Percentiles rank a stretch among this genome's conserved stretches.
These are phyloP conservation scores for Rickenella mellea DNA, from an alignment of 768 basidiomycete genomes.

Conservation along the genomic window DNA sequence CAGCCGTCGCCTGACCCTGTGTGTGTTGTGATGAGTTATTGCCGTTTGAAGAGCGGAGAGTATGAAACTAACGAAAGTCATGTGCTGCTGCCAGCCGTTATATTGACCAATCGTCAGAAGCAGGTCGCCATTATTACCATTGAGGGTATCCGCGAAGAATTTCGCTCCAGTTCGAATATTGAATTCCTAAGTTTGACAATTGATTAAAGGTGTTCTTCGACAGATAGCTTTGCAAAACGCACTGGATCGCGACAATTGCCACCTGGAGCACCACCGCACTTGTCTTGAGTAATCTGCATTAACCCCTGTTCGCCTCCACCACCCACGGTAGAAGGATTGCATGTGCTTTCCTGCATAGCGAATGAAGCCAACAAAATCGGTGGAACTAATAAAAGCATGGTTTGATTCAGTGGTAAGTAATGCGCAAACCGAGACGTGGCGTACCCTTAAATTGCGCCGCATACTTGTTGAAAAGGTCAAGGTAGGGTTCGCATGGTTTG, in stretches of 20 bases:
- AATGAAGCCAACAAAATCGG: slow-evolving; percentile 76
- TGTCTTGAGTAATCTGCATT: slow-evolving; percentile 78
- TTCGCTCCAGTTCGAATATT: slow-evolving; percentile 62
- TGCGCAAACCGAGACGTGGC: slow-evolving; percentile 13
- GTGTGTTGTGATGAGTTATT: neutral
- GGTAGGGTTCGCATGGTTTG: slow-evolving; percentile 41
- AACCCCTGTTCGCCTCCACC: slow-evolving; percentile 77
- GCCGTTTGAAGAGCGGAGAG: neutral
- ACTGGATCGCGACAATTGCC: slow-evolving; percentile 33
- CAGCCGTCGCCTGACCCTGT: slow-evolving; percentile 49
- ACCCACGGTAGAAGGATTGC: slow-evolving; percentile 58
- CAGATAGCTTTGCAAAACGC: slow-evolving; percentile 7
- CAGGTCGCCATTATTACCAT: slow-evolving; percentile 40
- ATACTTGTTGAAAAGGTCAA: slow-evolving; percentile 50
- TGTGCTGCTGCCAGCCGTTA: slow-evolving; percentile 56
- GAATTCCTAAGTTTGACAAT: slow-evolving; percentile 36
- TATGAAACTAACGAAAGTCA: slow-evolving; percentile 45
- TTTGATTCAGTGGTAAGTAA: neutral
- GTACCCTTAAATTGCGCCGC: slow-evolving; percentile 32
- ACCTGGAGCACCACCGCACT: slow-evolving; percentile 50
- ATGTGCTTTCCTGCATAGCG: slow-evolving; percentile 81
- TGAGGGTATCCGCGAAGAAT: slow-evolving; percentile 47
- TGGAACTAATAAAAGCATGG: slow-evolving; percentile 33
- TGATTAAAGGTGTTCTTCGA: neutral
- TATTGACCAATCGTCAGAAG: slow-evolving; percentile 58